These are phyloP conservation scores for Phialemoniopsis sp. DNA, from an alignment of 2,329 filamentous ascomycete genomes.

Conservation along the genomic window DNA sequence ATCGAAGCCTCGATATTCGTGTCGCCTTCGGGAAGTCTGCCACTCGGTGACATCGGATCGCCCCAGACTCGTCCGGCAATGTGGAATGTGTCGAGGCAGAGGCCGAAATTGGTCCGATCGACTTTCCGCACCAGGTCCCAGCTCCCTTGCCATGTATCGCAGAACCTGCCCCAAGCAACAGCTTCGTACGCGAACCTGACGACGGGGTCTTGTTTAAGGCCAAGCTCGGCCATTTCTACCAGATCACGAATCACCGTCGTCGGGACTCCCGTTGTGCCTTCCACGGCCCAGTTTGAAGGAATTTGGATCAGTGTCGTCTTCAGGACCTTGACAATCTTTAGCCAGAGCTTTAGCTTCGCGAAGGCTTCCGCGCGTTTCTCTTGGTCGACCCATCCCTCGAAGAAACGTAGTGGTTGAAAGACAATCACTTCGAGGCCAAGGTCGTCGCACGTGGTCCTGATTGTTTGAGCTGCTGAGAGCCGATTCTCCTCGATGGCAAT, in stretches of 20 bases:
- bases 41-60: slow-evolving; percentile 40
- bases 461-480: too few species aligned
- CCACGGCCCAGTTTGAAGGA: slow-evolving; percentile 19
- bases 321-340: slow-evolving; percentile 17
- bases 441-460: slow-evolving; percentile 15
- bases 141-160: slow-evolving; percentile 54
- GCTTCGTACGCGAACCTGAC: slow-evolving; percentile 59
- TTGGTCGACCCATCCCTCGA: slow-evolving; percentile 21
- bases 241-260: slow-evolving; percentile 21
- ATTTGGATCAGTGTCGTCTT: slow-evolving; percentile 22
- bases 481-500: too few species aligned
- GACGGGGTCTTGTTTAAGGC: too few species aligned
- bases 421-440: slow-evolving; percentile 24
- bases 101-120: slow-evolving; percentile 53
- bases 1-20: slow-evolving; percentile 38
- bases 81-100: slow-evolving; percentile 62
- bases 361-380: slow-evolving; percentile 19
- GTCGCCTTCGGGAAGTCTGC: slow-evolving; percentile 39
- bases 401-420: slow-evolving; percentile 27
- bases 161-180: slow-evolving; percentile 54
- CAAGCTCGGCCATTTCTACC: slow-evolving; percentile 20
- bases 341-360: slow-evolving; percentile 24
- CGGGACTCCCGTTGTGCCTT: slow-evolving; percentile 17
- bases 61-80: slow-evolving; percentile 55
- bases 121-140: slow-evolving; percentile 52